These are phyloP conservation scores for Mycena metata DNA, from an alignment of 768 basidiomycete genomes.

Conservation along the genomic window DNA sequence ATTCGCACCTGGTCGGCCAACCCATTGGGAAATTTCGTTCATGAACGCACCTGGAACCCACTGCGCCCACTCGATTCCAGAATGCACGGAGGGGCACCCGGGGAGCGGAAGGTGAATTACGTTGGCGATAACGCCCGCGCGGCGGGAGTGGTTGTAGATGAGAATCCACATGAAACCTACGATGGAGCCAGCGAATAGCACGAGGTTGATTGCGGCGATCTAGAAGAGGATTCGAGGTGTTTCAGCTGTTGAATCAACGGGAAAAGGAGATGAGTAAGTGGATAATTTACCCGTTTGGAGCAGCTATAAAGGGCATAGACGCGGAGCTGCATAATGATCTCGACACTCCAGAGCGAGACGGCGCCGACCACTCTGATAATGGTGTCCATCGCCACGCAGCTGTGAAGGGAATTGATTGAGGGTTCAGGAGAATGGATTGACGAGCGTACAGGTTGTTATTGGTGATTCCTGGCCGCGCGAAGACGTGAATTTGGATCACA, in stretches of 20 bases:
- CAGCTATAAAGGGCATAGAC: constrained; percentile 59
- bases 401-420: constrained; percentile 32
- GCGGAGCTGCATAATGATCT: constrained; percentile 63
- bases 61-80: constrained; percentile 58
- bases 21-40: no score
- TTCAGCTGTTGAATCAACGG: no score
- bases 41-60: constrained; percentile 59
- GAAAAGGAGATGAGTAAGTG: background rate
- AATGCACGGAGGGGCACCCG: constrained; percentile 58
- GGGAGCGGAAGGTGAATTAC: constrained; percentile 54
- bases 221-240: constrained; percentile 20
- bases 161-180: constrained; percentile 58
- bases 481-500: constrained; percentile 61
- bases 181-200: constrained; percentile 57
- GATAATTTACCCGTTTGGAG: constrained; percentile 53
- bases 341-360: constrained; percentile 61
- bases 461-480: constrained; percentile 54
- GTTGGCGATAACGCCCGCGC: constrained; percentile 52
- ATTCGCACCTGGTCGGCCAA: background rate
- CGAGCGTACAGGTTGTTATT: constrained; percentile 52
- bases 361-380: constrained; percentile 59
- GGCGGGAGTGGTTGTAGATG: constrained; percentile 51
- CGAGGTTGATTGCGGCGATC: constrained; percentile 55
- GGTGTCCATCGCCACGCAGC: constrained; percentile 62
- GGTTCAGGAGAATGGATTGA: background rate